Evolutionary conservation across 495 filamentous ascomycete genomes (phyloP).

Genomic region (Sordaria brevicollis): DNA sequence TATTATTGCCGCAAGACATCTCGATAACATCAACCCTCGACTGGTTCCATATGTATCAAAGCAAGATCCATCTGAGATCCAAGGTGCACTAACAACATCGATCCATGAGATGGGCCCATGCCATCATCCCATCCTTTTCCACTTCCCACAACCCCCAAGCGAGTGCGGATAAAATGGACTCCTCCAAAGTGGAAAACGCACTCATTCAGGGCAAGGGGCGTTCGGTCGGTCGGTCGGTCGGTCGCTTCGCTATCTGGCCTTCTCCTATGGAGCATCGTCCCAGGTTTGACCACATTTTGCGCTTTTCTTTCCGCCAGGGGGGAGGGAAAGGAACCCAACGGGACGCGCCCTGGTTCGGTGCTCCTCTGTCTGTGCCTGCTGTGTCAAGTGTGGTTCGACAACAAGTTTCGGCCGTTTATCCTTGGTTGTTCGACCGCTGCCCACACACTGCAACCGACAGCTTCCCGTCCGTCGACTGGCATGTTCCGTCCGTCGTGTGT

Average conservation of each 20-base stretch:
- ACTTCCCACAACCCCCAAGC: not conserved
- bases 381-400: not conserved
- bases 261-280: not conserved
- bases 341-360: not conserved
- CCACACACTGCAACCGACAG: not conserved
- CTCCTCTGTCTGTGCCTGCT: not conserved
- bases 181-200: not conserved
- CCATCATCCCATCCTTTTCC: not conserved
- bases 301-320: not conserved
- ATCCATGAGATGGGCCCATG: not conserved
- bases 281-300: not conserved
- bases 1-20: not conserved
- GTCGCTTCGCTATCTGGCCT: not conserved
- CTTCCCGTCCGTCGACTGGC: not conserved
- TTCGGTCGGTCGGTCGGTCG: too few species aligned
- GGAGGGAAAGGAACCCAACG: not conserved
- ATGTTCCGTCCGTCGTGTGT: not conserved
- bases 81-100: not conserved
- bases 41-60: not conserved
- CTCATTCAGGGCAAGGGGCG: not conserved
- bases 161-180: not conserved
- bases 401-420: not conserved
- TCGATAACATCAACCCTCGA: not conserved
- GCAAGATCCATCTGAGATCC: not conserved
- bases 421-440: not conserved